Conservation (phyloP, 768 basidiomycete species). For the Agaricus sinodeliciosus region DNA sequence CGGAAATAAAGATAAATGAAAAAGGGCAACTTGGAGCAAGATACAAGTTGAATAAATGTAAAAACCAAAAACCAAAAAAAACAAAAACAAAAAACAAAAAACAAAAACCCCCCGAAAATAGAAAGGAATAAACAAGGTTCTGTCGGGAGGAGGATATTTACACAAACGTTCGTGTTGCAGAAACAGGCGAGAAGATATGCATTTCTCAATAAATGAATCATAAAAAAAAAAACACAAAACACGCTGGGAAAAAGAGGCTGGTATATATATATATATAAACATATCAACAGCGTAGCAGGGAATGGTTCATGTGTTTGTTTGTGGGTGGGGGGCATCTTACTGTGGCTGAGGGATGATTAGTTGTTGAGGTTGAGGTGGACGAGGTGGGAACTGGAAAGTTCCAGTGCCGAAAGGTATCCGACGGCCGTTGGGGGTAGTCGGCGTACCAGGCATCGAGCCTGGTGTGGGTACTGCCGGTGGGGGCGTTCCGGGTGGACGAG, state of each 20-base stretch:
- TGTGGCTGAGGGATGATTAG: neutral
- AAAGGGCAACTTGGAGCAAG: neutral
- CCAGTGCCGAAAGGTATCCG: constrained; percentile 10
- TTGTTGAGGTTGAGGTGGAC: neutral
- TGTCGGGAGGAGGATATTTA: neutral
- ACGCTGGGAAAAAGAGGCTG: neutral
- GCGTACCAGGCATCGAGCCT: constrained; percentile 2
- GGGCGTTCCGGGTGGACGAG: neutral
- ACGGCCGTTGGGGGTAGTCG: constrained; percentile 8
- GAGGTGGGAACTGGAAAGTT: constrained; percentile 9
- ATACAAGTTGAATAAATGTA: neutral
- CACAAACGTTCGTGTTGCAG: neutral
- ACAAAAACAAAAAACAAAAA: neutral
- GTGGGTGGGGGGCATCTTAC: constrained; percentile 39
- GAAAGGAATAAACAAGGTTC: constrained; percentile 1
- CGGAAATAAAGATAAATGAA: neutral
- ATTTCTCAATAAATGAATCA: constrained; percentile 3
- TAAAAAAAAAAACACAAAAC: neutral
- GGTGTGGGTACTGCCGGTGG: neutral
- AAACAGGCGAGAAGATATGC: neutral
- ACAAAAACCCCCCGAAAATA: neutral
- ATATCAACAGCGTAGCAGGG: constrained; percentile 28
- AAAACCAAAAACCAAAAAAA: neutral
- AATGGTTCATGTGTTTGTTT: constrained; percentile 77
- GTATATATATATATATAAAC: neutral